Evolutionary conservation across 805 yeast genomes (phyloP).

Genomic region (Yamadazyma scolyti): DNA sequence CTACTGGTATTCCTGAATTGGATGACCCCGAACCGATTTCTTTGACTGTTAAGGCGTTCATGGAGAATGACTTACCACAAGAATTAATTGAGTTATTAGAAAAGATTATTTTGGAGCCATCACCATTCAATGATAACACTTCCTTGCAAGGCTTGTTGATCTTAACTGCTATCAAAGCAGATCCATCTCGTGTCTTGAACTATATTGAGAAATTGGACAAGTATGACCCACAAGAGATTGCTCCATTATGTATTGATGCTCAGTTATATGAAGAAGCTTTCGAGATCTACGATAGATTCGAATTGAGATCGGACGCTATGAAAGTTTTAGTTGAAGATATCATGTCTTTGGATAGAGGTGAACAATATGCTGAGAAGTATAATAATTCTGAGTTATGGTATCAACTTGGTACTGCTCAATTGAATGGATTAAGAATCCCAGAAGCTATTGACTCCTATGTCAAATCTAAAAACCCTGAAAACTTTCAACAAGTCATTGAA

Average conservation of each 20-base stretch:
- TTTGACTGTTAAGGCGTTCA: slow-evolving; percentile 88
- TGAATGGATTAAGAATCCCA: slow-evolving; percentile 86
- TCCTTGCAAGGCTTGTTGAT: slow-evolving; percentile 90
- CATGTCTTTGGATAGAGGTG: slow-evolving; percentile 93
- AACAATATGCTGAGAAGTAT: slow-evolving; percentile 84
- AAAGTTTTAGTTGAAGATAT: slow-evolving; percentile 88
- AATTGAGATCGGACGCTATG: slow-evolving; percentile 73
- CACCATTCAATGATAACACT: slow-evolving; percentile 93
- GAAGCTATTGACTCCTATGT: slow-evolving; percentile 92
- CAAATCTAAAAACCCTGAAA: slow-evolving; percentile 86
- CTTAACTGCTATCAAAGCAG: slow-evolving; percentile 94
- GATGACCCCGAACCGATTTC: slow-evolving; percentile 93
- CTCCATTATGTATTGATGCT: slow-evolving; percentile 85
- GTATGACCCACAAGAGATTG: slow-evolving; percentile 91
- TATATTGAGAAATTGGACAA: slow-evolving; percentile 88
- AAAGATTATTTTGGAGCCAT: slow-evolving; percentile 94
- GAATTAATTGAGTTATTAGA: slow-evolving; percentile 94
- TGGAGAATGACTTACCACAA: slow-evolving; percentile 89
- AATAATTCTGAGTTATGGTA: slow-evolving; percentile 89
- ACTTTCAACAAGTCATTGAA: slow-evolving; percentile 88
- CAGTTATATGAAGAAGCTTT: slow-evolving; percentile 91
- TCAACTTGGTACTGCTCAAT: slow-evolving; percentile 92
- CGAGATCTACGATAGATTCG: slow-evolving; percentile 84
- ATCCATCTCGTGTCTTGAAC: slow-evolving; percentile 74
- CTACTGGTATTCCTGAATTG: slow-evolving; percentile 93